These are phyloP conservation scores for Ceratocystiopsis sp. DNA, from an alignment of 2,329 filamentous ascomycete genomes.

Conservation along the genomic window DNA sequence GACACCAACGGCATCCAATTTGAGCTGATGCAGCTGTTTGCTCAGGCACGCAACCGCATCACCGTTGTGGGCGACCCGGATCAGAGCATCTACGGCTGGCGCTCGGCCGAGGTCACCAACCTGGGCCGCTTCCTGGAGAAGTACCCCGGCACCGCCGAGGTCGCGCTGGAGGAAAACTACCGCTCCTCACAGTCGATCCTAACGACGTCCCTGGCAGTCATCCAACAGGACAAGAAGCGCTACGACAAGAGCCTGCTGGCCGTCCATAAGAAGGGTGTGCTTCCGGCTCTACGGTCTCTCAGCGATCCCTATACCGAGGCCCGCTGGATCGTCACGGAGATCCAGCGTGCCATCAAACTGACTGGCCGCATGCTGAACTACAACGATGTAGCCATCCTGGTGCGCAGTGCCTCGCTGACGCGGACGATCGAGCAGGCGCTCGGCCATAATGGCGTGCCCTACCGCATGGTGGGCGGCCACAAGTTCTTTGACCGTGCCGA, in stretches of 20 bases:
- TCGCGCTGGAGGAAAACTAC: slow-evolving; percentile 88
- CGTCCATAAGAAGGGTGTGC: slow-evolving; percentile 62
- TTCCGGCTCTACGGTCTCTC: slow-evolving; percentile 64
- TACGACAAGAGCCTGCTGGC: slow-evolving; percentile 67
- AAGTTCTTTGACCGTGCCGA: slow-evolving; percentile 88
- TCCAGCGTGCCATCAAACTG: slow-evolving; percentile 51
- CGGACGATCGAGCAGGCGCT: slow-evolving; percentile 72
- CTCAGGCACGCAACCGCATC: slow-evolving; percentile 54
- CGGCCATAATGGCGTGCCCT: slow-evolving; percentile 65
- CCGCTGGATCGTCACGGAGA: slow-evolving; percentile 75
- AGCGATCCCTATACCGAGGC: slow-evolving; percentile 57
- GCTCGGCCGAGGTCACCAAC: slow-evolving; percentile 83
- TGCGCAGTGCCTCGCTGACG: slow-evolving; percentile 72
- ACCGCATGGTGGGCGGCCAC: slow-evolving; percentile 80
- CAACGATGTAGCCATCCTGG: slow-evolving; percentile 68
- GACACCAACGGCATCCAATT: slow-evolving; percentile 94
- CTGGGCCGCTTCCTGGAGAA: slow-evolving; percentile 59
- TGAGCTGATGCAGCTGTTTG: slow-evolving; percentile 79
- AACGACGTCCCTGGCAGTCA: slow-evolving; percentile 62
- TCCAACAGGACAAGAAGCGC: slow-evolving; percentile 71
- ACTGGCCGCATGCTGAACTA: slow-evolving; percentile 56
- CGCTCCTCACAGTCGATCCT: slow-evolving; percentile 78
- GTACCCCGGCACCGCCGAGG: slow-evolving; percentile 62
- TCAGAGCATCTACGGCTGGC: slow-evolving; percentile 94
- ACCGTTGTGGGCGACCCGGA: slow-evolving; percentile 95